A percentile compares a stretch with the other conserved stretches of the same genome.
phyloP scores from a whole-genome alignment of 352 stramenopile species.

The Pythium aquatile region DNA sequence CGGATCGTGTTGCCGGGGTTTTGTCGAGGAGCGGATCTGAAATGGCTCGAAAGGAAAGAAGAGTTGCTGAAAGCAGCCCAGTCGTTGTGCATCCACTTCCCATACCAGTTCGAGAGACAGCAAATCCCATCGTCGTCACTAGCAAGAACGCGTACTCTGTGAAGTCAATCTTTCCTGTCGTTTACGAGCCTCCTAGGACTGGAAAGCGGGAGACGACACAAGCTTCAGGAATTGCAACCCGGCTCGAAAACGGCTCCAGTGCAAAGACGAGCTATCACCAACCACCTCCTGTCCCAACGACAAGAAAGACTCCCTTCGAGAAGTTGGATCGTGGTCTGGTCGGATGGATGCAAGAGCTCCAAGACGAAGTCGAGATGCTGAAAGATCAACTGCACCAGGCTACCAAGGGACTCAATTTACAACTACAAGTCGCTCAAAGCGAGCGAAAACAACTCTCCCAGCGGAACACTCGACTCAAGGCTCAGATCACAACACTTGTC shows the following conservation, averaged over 20 bases:
- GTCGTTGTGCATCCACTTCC: slow-evolving; percentile 9
- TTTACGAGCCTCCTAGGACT: slow-evolving; percentile 31
- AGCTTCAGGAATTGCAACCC: too few relatives aligned
- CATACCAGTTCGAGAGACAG: background rate
- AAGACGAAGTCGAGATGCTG: slow-evolving; percentile 12
- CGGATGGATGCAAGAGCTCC: background rate
- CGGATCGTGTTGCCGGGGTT: background rate
- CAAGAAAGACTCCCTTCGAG: background rate
- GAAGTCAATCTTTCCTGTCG: slow-evolving; percentile 38
- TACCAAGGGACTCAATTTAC: slow-evolving; percentile 26
- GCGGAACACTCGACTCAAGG: slow-evolving; percentile 41
- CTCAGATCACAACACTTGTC: slow-evolving; percentile 30
- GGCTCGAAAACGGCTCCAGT: too few relatives aligned
- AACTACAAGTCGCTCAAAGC: slow-evolving; percentile 35
- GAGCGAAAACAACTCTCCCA: slow-evolving; percentile 44
- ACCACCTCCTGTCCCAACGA: background rate
- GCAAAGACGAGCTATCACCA: background rate
- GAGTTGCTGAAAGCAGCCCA: background rate
- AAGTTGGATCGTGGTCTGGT: background rate
- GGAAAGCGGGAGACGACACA: too few relatives aligned
- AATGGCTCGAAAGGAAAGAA: background rate
- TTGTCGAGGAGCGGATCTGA: background rate
- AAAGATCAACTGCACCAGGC: slow-evolving; percentile 7
- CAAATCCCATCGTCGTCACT: background rate
- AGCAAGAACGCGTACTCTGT: slow-evolving; percentile 30